A percentile compares a stretch with the other conserved stretches of the same genome.
These are phyloP conservation scores for Ganoderma multipileum DNA, from an alignment of 1,284 basidiomycete genomes.

Conservation along the genomic window DNA sequence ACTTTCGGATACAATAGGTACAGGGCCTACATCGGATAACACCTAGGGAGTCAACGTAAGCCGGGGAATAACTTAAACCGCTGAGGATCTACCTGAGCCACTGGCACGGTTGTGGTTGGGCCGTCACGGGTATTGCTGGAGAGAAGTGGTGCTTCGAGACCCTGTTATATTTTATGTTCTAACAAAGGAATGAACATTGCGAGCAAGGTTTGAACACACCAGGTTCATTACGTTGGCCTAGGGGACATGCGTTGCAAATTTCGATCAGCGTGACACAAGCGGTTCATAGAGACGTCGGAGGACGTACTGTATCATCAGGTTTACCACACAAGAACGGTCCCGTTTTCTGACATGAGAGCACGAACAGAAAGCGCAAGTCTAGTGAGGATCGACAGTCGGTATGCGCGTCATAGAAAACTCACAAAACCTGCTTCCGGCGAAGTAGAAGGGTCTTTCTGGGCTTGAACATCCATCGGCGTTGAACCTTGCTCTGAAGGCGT, in stretches of 20 bases:
- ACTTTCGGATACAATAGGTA: neutral
- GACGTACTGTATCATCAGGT: neutral
- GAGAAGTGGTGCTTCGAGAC: slow-evolving; percentile 17
- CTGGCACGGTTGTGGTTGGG: neutral
- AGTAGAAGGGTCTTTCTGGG: neutral
- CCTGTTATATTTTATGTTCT: neutral
- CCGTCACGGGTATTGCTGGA: slow-evolving; percentile 10
- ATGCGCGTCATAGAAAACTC: neutral
- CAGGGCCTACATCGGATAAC: neutral
- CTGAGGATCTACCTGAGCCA: slow-evolving; percentile 6
- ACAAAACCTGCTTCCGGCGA: neutral
- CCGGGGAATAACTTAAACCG: neutral
- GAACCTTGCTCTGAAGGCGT: neutral
- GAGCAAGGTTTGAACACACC: neutral
- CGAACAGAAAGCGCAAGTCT: neutral
- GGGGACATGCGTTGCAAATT: no score
- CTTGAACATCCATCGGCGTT: neutral
- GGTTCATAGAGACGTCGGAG: neutral
- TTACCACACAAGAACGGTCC: neutral
- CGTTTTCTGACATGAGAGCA: neutral
- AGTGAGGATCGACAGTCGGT: neutral
- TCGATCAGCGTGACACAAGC: neutral
- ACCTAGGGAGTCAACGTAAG: neutral
- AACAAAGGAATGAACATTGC: no score
- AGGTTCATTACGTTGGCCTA: slow-evolving; percentile 14